Evolutionary conservation across 2,329 filamentous ascomycete genomes (phyloP), one percentile per base, ranked within the genome.

Genomic region (Helotiales sp.): DNA sequence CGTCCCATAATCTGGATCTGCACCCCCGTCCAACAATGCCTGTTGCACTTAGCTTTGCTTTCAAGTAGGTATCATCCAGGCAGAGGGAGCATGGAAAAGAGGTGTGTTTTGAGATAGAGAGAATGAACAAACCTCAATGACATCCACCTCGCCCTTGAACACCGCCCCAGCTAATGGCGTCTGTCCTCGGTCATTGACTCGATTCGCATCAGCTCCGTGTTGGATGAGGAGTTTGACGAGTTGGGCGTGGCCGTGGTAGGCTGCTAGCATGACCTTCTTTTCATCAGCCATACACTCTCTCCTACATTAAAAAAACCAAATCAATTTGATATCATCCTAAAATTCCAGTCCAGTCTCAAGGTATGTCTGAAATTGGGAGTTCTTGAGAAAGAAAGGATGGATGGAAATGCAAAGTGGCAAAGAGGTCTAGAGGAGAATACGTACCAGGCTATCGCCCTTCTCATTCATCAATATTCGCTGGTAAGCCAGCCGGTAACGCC

Each of bases 401-500:
- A 34, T 61, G 22, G 32, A 28, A 43, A 22, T 20, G 20, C 6
- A n/a, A 10, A 49, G 22, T n/a, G n/a, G n/a, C n/a, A n/a, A 32
- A 17, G 7, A 32, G 40, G 30, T 6, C 30, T 34, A 47, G 47
- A 50, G 22, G 15, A n/a, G 63, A 30, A 13, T 22, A 71, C 82
- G 50, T 81, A 88, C 86, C 68, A 93, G 78, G n/a, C 86, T 91
- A 76, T 93, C 90, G 58, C 90, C 91, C 70, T 91, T 89, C 59
- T 90, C 85, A 73, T 93, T 92, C 24, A 89, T 91, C 77, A n/a
- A 93, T 81, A 73, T 92, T 92, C 1, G 86, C 81, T 0, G 90
- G 90, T 28, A 93, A 80, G 1, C 91, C 90, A 1, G 86, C 87
- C 1, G 83, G 81, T 43, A 93, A 77, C 57, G 90, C 90, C 77